Conservation (phyloP, 495 filamentous ascomycete species). For the Neurospora sp. region DNA sequence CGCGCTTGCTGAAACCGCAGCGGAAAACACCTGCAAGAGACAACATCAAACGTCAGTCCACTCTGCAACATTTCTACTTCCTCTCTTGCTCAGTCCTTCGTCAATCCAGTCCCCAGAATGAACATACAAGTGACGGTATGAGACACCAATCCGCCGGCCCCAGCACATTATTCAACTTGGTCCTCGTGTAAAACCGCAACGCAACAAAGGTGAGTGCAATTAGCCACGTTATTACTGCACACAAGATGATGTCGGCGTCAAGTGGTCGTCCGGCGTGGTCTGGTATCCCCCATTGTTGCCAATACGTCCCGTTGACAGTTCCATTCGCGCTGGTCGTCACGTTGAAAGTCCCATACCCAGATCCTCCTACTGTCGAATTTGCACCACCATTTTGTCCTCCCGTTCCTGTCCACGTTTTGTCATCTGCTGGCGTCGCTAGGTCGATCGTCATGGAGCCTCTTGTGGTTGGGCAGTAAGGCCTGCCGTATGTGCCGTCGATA, state of each 20-base stretch:
- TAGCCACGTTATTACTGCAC: conserved; percentile 16
- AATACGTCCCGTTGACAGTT: not conserved
- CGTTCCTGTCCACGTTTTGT: not conserved
- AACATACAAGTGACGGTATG: conserved; percentile 17
- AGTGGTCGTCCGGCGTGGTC: conserved; percentile 12
- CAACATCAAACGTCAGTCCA: not conserved
- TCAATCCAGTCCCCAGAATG: not conserved
- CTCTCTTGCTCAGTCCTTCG: not conserved
- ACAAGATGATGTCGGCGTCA: conserved; percentile 19
- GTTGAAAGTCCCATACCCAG: not conserved
- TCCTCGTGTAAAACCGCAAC: conserved; percentile 24
- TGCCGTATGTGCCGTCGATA: not conserved
- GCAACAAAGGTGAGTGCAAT: conserved; percentile 16
- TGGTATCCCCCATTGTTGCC: not conserved
- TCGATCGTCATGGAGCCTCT: not conserved
- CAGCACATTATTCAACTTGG: conserved; percentile 14
- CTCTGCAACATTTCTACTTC: not conserved
- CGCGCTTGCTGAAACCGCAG: conserved; percentile 16
- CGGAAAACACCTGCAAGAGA: conserved; percentile 13
- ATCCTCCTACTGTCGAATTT: not conserved
- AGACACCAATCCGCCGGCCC: conserved; percentile 20
- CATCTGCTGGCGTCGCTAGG: not conserved
- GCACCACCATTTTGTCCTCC: not conserved
- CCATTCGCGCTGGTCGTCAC: not conserved
- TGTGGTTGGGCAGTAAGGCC: not conserved